Conservation (phyloP, 2,329 filamentous ascomycete species). For the Nakataea oryzae region DNA sequence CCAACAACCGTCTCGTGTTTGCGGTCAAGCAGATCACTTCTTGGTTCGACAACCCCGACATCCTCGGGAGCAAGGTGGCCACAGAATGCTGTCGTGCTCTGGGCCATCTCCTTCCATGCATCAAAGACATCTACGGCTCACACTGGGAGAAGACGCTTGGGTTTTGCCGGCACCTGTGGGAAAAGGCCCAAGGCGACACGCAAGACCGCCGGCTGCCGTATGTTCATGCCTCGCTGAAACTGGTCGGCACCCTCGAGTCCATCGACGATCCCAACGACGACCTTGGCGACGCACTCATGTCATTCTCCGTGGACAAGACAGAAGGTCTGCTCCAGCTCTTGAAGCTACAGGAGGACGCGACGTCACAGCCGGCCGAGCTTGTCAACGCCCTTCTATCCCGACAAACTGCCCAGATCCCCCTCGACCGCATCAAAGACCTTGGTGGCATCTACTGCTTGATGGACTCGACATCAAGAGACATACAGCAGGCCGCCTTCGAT, state of each 20-base stretch:
- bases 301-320: constrained; percentile 44
- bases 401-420: constrained; percentile 53
- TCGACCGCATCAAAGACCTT: constrained; percentile 51
- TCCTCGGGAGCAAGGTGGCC: constrained; percentile 30
- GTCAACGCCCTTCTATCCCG: constrained; percentile 66
- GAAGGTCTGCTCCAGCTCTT: constrained; percentile 53
- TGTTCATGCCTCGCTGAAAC: constrained; percentile 61
- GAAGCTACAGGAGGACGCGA: constrained; percentile 32
- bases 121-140: constrained; percentile 75
- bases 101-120: constrained; percentile 55
- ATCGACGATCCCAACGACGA: constrained; percentile 77
- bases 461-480: constrained; percentile 60
- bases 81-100: constrained; percentile 46
- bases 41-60: constrained; percentile 49
- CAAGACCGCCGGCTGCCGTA: constrained; percentile 45
- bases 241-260: constrained; percentile 53
- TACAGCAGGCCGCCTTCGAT: constrained; percentile 73
- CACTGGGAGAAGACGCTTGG: constrained; percentile 66
- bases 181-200: constrained; percentile 28
- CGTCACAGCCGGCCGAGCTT: constrained; percentile 59
- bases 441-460: constrained; percentile 66
- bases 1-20: constrained; percentile 66
- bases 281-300: constrained; percentile 61
- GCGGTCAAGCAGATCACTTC: constrained; percentile 68
- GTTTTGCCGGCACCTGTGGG: constrained; percentile 49